These are phyloP conservation scores for Cyathus striatus DNA, from an alignment of 768 basidiomycete species.

Conservation along the genomic window DNA sequence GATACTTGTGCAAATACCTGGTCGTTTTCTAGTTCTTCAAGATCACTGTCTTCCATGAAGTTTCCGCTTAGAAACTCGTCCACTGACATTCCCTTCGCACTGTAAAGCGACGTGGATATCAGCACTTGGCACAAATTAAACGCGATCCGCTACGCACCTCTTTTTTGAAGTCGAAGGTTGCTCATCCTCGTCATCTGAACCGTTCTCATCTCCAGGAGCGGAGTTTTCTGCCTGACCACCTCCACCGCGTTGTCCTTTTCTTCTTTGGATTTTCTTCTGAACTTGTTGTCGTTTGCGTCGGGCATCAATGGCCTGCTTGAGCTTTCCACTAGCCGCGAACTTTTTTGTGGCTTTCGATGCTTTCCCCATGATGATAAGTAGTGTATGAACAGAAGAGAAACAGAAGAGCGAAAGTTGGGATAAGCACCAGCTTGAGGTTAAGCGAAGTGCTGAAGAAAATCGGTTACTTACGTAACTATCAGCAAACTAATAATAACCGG, in stretches of 20 bases:
- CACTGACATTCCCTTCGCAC: conserved; percentile 57
- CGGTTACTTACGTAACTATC: too few species aligned
- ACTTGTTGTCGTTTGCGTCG: conserved; percentile 78
- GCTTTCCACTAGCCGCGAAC: conserved; percentile 82
- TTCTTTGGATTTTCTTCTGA: conserved; percentile 63
- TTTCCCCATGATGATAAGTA: conserved; percentile 37
- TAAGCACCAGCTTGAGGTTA: too few species aligned
- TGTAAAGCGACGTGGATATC: conserved; percentile 7
- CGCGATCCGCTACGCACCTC: conserved; percentile 7
- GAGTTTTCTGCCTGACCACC: conserved; percentile 23
- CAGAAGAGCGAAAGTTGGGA: too few species aligned
- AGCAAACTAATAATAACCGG: too few species aligned
- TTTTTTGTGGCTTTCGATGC: conserved; percentile 80
- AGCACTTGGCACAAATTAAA: not conserved
- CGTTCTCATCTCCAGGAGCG: conserved; percentile 25
- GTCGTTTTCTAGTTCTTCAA: conserved; percentile 33
- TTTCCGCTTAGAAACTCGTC: conserved; percentile 71
- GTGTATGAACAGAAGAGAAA: not conserved
- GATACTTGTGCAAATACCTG: too few species aligned
- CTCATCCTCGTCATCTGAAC: conserved; percentile 27
- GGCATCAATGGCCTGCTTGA: conserved; percentile 81
- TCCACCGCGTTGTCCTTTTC: conserved; percentile 40
- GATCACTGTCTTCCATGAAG: conserved; percentile 65
- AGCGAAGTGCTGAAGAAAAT: too few species aligned
- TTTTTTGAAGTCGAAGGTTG: conserved; percentile 10